Conservation (phyloP, 1,284 basidiomycete species). For the Stereum hirsutum region DNA sequence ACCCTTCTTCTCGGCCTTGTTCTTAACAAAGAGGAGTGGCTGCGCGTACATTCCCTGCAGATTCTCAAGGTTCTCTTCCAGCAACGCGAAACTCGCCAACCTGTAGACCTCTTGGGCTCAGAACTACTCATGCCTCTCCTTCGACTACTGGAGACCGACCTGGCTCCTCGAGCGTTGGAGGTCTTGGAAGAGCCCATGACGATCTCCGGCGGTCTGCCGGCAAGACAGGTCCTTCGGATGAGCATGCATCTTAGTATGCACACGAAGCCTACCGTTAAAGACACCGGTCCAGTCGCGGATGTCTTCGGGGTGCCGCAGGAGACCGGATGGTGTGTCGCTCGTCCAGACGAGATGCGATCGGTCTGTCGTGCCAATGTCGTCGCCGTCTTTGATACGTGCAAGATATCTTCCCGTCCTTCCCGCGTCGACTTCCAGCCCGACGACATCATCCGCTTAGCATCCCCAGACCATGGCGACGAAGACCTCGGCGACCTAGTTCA, state of each 20-base stretch:
- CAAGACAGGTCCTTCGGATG: conserved; percentile 82
- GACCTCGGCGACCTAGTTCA: conserved; percentile 82
- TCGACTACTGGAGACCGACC: conserved; percentile 77
- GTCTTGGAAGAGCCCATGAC: conserved; percentile 86
- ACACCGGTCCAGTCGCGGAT: conserved; percentile 45
- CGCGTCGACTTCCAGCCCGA: conserved; percentile 63
- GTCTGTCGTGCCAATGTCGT: conserved; percentile 70
- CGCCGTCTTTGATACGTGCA: conserved; percentile 80
- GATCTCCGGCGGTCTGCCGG: conserved; percentile 67
- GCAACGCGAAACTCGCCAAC: conserved; percentile 71
- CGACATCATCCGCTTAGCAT: conserved; percentile 20
- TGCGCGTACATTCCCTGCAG: conserved; percentile 78
- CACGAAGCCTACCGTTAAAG: conserved; percentile 31
- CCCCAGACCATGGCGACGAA: conserved; percentile 38
- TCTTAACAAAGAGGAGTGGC: conserved; percentile 80
- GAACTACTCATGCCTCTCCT: conserved; percentile 89
- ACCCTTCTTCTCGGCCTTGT: conserved; percentile 80
- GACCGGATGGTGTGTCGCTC: conserved; percentile 82
- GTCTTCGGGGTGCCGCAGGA: conserved; percentile 77
- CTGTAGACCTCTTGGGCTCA: conserved; percentile 68
- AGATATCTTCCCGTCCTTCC: conserved; percentile 63
- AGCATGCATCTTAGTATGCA: conserved; percentile 46
- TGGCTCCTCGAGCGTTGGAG: conserved; percentile 80
- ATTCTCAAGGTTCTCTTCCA: conserved; percentile 86
- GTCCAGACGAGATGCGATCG: conserved; percentile 49